Base-by-base conservation (phyloP, 768 basidiomycete genomes). In the Russula sp. region DNA sequence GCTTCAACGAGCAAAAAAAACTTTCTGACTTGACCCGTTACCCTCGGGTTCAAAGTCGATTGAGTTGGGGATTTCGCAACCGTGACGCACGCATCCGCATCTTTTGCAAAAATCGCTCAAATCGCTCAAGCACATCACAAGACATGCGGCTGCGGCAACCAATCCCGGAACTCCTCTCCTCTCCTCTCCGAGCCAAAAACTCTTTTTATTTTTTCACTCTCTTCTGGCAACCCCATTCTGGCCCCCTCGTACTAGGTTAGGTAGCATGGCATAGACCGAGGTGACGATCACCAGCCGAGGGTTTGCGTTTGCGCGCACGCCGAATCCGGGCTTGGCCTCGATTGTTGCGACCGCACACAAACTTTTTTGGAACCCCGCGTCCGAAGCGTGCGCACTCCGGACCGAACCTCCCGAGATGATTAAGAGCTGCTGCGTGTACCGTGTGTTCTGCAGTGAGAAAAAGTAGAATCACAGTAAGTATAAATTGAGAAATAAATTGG, bases 281-380 rank as follows among this genome's bases (percentile, higher is more conserved):
- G 46, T 48, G 46, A 48, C n/a, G 46, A 48, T 48, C 46, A 13
- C 46, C 46, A 20, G 11, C 46, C 46, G 46, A 48, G 46, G 46
- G 22, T 2, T 18, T 40, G 38, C 38, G 22, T 2, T 18, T 40
- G 38, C 38, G 38, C 38, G 38, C 38, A 40, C 38, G 16, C 38
- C 38, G 16, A 18, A 40, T 14, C 38, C 16, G 38, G 16, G 16
- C 38, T 40, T 40, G 38, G 38, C 38, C 38, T n/a, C n/a, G n/a
- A 22, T 46, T n/a, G n/a, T 46, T n/a, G n/a, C 46, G 6, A 48
- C 46, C n/a, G n/a, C 46, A 9, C 9, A 11, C 46, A 22, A 48
- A 48, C 20, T 48, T 48, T 58, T 48, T 60, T 60, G 38, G 52
- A 60, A 52, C 59, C 56, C 56, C 56, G 56, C 56, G 56, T 46